Conservation (phyloP, 306 rosid species). For the Argentina anserina region DNA sequence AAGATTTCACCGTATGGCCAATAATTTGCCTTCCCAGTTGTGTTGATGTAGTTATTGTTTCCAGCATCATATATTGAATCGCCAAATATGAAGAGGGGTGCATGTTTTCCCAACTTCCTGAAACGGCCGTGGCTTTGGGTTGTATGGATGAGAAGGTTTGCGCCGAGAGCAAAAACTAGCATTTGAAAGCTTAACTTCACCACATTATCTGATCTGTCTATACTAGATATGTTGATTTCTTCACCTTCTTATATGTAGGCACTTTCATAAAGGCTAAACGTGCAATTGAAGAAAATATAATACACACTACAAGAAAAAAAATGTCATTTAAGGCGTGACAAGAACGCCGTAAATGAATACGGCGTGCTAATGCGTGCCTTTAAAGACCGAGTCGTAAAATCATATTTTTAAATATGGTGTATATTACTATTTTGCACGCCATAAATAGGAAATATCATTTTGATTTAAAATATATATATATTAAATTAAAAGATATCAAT, state of each 20-base stretch:
- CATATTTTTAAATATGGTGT: too few species aligned
- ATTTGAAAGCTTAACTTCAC: background rate
- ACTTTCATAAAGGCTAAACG: background rate
- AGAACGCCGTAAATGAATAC: too few species aligned
- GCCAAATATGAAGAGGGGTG: constrained; percentile 50
- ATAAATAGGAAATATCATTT: too few species aligned
- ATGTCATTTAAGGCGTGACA: too few species aligned
- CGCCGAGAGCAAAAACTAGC: background rate
- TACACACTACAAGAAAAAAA: too few species aligned
- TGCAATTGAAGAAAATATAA: background rate
- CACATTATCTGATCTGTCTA: background rate
- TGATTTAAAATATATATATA: too few species aligned
- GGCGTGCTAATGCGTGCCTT: too few species aligned
- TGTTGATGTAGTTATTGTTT: constrained; percentile 44
- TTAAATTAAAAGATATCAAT: too few species aligned
- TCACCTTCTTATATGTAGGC: background rate
- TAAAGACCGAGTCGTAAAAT: too few species aligned
- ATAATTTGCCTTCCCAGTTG: constrained; percentile 11
- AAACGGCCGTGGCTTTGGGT: background rate
- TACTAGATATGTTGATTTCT: background rate
- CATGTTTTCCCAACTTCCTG: background rate
- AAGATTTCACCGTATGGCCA: constrained; percentile 44
- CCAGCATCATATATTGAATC: constrained; percentile 58
- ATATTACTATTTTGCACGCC: too few species aligned
- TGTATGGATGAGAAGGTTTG: background rate